phyloP scores from a whole-genome alignment of 345 rosid genomes.

The Citrus glauca region DNA sequence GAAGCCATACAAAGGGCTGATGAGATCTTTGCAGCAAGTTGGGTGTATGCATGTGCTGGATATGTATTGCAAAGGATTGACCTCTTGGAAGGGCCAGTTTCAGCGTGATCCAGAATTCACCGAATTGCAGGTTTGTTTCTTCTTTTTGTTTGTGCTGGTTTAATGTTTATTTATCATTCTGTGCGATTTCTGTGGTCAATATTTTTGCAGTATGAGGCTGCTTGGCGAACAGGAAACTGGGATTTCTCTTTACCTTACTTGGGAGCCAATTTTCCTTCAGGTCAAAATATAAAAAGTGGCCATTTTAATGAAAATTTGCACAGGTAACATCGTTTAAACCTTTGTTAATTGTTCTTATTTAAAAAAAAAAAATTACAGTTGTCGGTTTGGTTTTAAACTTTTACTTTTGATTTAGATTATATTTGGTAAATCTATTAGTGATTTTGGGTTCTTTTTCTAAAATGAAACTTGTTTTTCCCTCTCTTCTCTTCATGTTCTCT shows the following conservation, averaged over 20 bases:
- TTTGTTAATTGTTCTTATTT: not conserved
- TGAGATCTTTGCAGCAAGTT: constrained; percentile 87
- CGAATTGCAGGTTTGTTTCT: constrained; percentile 72
- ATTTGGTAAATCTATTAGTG: not conserved
- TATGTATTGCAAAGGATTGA: constrained; percentile 82
- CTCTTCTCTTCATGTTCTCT: not conserved
- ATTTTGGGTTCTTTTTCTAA: not conserved
- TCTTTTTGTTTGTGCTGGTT: not conserved
- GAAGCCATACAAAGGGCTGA: constrained; percentile 82
- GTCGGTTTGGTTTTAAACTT: not conserved
- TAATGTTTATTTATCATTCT: not conserved
- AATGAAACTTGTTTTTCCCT: not conserved
- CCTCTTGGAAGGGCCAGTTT: constrained; percentile 59
- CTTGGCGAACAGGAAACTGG: constrained; percentile 98
- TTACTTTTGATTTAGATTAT: not conserved
- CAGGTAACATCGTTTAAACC: constrained; percentile 41
- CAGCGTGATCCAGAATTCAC: constrained; percentile 73
- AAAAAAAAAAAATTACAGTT: too few relatives aligned
- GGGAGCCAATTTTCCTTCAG: constrained; percentile 40
- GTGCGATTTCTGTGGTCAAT: not conserved
- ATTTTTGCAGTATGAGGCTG: constrained; percentile 84
- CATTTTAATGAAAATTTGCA: constrained; percentile 80
- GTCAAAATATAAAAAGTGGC: constrained; percentile 41
- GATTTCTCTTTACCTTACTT: constrained; percentile 70
- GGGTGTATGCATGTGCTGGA: constrained; percentile 90